These are phyloP conservation scores for Pelargonium myrrhifolium DNA, from an alignment of 441 rosid genomes.

Conservation along the genomic window DNA sequence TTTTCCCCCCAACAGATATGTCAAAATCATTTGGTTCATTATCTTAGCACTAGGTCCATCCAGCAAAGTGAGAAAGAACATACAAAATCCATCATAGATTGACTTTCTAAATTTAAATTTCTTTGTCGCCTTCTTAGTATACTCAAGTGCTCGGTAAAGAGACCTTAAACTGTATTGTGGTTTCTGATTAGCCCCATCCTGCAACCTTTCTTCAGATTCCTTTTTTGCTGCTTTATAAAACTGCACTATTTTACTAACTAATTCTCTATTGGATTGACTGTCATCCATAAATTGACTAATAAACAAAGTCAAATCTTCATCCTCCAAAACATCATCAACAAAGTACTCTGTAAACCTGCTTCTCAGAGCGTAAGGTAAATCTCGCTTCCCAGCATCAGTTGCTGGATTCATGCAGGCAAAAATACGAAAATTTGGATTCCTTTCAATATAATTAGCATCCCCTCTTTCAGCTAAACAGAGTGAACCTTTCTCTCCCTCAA, in stretches of 20 bases:
- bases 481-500: slow-evolving; percentile 88
- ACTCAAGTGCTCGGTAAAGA: slow-evolving; percentile 86
- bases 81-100: slow-evolving; percentile 77
- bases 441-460: slow-evolving; percentile 57
- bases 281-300: slow-evolving; percentile 66
- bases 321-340: slow-evolving; percentile 80
- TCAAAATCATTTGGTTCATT: slow-evolving; percentile 53
- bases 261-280: slow-evolving; percentile 39
- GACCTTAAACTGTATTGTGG: slow-evolving; percentile 97
- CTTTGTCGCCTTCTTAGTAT: slow-evolving; percentile 57
- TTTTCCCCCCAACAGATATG: slow-evolving; percentile 41
- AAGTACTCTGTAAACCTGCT: slow-evolving; percentile 89
- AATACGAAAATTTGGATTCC: slow-evolving; percentile 77
- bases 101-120: slow-evolving; percentile 60
- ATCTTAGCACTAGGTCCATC: slow-evolving; percentile 75
- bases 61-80: slow-evolving; percentile 88
- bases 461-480: slow-evolving; percentile 98
- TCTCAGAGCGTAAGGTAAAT: slow-evolving; percentile 65
- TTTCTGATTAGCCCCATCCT: slow-evolving; percentile 99
- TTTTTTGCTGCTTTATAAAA: slow-evolving; percentile 78
- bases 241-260: slow-evolving; percentile 46
- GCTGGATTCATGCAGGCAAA: slow-evolving; percentile 99
- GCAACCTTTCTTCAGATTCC: slow-evolving; percentile 80
- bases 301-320: slow-evolving; percentile 68
- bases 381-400: slow-evolving; percentile 98